These are phyloP conservation scores for Yarrowia sp. DNA, from an alignment of 805 yeast genomes.

Conservation along the genomic window DNA sequence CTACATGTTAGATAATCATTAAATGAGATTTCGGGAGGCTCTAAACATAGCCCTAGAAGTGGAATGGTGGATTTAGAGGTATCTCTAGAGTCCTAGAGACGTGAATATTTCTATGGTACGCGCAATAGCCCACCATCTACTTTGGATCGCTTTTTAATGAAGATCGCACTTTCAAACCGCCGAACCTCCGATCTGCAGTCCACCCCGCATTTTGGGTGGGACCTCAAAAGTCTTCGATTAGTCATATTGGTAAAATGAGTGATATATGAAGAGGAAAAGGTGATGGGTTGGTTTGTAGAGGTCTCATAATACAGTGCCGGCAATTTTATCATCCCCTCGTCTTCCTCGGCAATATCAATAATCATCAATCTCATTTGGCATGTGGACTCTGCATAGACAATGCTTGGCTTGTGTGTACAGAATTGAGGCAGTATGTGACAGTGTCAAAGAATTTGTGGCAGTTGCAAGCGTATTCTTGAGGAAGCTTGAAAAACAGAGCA, in stretches of 20 bases:
- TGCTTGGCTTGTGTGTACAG: background rate
- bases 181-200: constrained; percentile 18
- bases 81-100: background rate
- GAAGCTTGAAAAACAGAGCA: too few species aligned
- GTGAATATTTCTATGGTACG: too few species aligned
- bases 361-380: background rate
- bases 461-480: background rate
- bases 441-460: background rate
- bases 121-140: background rate
- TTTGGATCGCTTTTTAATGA: background rate
- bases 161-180: background rate
- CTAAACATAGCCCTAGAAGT: background rate
- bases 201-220: constrained; percentile 19
- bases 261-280: too few species aligned
- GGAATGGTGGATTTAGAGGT: too few species aligned
- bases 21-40: background rate
- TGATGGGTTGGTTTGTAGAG: too few species aligned
- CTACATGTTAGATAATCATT: constrained; percentile 20
- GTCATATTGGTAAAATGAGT: too few species aligned
- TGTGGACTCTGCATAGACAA: background rate
- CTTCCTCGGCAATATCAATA: background rate
- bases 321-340: too few species aligned
- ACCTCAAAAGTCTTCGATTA: too few species aligned
- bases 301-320: too few species aligned
- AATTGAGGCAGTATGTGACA: background rate